phyloP scores from a whole-genome alignment of 2,329 filamentous ascomycete species.

The Microdochium nivale region DNA sequence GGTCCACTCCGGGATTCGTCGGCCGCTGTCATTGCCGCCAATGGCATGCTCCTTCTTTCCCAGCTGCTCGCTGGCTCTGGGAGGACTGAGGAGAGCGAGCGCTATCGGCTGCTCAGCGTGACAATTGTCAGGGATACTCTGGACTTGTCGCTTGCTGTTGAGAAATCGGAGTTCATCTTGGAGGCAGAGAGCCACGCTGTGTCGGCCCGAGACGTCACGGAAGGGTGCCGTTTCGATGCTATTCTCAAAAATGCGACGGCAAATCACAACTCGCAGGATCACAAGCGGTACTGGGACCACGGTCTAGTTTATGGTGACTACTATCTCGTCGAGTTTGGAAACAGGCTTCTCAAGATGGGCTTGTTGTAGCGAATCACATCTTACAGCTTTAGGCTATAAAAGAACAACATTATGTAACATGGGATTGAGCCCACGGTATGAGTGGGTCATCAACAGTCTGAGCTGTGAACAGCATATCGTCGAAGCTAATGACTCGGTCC shows the following conservation, averaged over 20 bases:
- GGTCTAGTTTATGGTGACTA: constrained; percentile 42
- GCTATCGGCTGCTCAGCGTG: constrained; percentile 6
- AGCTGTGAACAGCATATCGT: constrained; percentile 18
- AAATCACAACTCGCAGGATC: constrained; percentile 21
- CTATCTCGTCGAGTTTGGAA: constrained; percentile 37
- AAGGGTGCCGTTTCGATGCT: constrained; percentile 15
- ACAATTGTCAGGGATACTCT: constrained; percentile 10
- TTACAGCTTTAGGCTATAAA: background rate
- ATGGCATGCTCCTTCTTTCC: constrained; percentile 16
- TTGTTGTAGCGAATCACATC: constrained; percentile 4
- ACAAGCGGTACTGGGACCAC: constrained; percentile 21
- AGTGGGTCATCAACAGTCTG: background rate
- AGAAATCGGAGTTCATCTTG: constrained; percentile 10
- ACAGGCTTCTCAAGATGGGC: constrained; percentile 31
- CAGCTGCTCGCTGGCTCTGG: constrained; percentile 7
- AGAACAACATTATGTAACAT: background rate
- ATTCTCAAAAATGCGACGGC: constrained; percentile 24
- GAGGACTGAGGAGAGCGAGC: background rate
- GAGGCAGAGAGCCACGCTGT: background rate
- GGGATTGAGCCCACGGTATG: background rate
- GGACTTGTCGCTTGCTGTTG: constrained; percentile 11
- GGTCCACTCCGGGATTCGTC: constrained; percentile 25
- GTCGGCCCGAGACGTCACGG: constrained; percentile 2
- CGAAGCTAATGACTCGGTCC: constrained; percentile 25
- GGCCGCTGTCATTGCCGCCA: constrained; percentile 15